Evolutionary conservation across 768 basidiomycete species (phyloP), one percentile per base, ranked within the genome.

Genomic region (Boletus eberwhitei): DNA sequence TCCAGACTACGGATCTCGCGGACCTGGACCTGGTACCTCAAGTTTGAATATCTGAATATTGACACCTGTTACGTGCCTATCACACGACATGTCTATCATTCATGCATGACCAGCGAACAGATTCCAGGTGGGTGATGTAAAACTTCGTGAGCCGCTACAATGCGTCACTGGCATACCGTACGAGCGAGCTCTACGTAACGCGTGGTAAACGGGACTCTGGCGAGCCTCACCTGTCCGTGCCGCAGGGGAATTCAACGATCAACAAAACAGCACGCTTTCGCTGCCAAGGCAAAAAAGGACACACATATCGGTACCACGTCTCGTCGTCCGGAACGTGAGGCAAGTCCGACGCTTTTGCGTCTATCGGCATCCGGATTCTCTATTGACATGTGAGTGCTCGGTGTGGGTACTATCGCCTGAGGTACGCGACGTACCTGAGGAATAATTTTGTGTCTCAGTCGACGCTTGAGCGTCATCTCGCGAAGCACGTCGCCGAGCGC

Each of bases 341-440:
- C 52, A 77, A 50, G 16, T 70, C 68, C 6, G 58, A 63, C 2
- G 67, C n/a, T 24, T 64, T 57, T 40, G 64, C 71, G 4, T 67
- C 57, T 3, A 75, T 47, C 2, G 73, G 71, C 29, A 65, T 64
- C 48, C 55, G 55, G 31, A 63, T 21, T 37, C 65, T 32, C 60
- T 50, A 4, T 64, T 51, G 9, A 32, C 31, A 11, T 32, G 31
- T 32, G 11, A 29, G 29, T 29, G 9, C 8, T 29, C 31, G 31
- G 31, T 12, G 31, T 12, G 31, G 8, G 31, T 12, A 32, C 11
- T 12, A 32, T 32, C 9, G 31, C 11, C 31, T 32, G 12, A 21
- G 4, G 8, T 14, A 59, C 76, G 73, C 5, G 47, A 58, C 70
- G 52, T 52, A 78, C 77, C 54, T 75, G 74, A n/a, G 77, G 71